phyloP scores from a whole-genome alignment of 2,329 filamentous ascomycete genomes.

The Cladophialophora immunda region DNA sequence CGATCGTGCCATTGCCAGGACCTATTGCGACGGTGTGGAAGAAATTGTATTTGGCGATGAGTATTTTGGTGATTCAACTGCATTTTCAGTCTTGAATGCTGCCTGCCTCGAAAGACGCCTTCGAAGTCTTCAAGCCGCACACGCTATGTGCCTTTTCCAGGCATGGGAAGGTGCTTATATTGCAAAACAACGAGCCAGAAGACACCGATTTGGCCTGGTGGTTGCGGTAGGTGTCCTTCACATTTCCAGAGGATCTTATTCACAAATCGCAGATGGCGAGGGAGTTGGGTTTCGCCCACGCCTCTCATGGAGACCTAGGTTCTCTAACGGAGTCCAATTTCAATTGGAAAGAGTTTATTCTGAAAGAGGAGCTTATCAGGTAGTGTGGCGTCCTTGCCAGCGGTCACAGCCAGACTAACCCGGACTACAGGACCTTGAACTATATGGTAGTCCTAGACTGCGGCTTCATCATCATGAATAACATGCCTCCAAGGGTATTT shows the following conservation, averaged over 20 bases:
- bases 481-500: constrained; percentile 14
- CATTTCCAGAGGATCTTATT: too few species aligned
- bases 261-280: constrained; percentile 11
- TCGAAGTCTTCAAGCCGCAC: constrained; percentile 20
- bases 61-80: constrained; percentile 11
- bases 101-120: constrained; percentile 12
- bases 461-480: constrained; percentile 21
- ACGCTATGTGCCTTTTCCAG: constrained; percentile 22
- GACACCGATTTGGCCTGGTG: constrained; percentile 39
- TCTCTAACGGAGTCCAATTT: neutral
- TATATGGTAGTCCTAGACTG: constrained; percentile 20
- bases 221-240: constrained; percentile 45
- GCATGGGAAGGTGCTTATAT: constrained; percentile 1
- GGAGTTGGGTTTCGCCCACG: constrained; percentile 15
- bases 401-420: neutral
- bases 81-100: neutral
- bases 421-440: constrained; percentile 9
- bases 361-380: constrained; percentile 26
- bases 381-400: neutral
- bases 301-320: constrained; percentile 5
- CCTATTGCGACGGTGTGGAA: constrained; percentile 14
- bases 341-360: constrained; percentile 15
- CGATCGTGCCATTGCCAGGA: neutral
- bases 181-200: constrained; percentile 8
- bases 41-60: constrained; percentile 18